Conservation (phyloP, 352 stramenopile genomes). For the Thalassiosira delicatula region DNA sequence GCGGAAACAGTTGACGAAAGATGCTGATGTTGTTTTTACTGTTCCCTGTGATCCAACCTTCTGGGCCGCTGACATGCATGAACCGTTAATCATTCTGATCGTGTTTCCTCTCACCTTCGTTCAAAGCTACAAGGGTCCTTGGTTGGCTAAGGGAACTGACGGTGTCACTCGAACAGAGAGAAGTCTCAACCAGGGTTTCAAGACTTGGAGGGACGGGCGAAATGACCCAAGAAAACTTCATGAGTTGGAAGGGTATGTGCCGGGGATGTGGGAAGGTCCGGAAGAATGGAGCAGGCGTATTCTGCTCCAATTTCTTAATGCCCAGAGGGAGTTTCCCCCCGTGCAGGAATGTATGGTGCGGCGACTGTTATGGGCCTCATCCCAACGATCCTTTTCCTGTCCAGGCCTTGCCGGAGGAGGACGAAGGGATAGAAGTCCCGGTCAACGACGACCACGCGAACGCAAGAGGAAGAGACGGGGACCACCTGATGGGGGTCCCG, state of each 20-base stretch:
- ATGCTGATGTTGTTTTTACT: neutral
- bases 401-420: neutral
- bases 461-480: neutral
- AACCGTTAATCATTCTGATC: conserved; percentile 58
- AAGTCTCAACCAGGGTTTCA: too few relatives aligned
- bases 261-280: neutral
- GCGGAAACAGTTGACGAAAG: neutral
- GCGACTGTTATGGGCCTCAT: neutral
- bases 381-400: neutral
- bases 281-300: conserved; percentile 28
- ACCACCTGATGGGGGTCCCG: conserved; percentile 8
- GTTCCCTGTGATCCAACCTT: neutral
- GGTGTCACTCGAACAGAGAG: neutral
- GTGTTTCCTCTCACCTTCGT: conserved; percentile 48
- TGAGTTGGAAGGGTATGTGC: neutral
- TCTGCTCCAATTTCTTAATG: conserved; percentile 59
- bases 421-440: neutral
- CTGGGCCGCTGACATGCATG: conserved; percentile 41
- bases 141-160: neutral
- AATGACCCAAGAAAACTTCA: neutral
- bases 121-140: conserved; percentile 14
- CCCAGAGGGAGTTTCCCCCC: conserved; percentile 12
- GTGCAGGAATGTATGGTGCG: neutral
- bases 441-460: neutral
- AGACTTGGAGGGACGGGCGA: neutral